Percentiles rank a stretch among this genome's conserved stretches.
phyloP scores from a whole-genome alignment of 805 yeast genomes.

The Yarrowia porcina region DNA sequence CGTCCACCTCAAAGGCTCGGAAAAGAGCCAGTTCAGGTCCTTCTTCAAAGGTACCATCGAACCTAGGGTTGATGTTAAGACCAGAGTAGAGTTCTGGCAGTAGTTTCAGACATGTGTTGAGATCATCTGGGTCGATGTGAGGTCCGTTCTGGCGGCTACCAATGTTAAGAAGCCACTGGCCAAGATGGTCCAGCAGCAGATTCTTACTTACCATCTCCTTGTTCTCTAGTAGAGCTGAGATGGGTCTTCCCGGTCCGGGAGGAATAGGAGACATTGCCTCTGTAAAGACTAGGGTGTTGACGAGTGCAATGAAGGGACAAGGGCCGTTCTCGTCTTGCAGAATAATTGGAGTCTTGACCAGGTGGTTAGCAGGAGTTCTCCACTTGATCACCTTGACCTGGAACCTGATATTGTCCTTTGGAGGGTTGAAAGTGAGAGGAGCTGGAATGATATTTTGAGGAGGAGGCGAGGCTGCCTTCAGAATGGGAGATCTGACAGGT shows the following conservation, averaged over 20 bases:
- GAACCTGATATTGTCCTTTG: conserved; percentile 16
- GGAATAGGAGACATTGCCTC: conserved; percentile 29
- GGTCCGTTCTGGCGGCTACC: not conserved
- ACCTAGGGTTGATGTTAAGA: conserved; percentile 65
- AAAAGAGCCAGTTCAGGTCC: conserved; percentile 54
- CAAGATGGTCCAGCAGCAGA: conserved; percentile 1
- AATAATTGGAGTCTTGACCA: conserved; percentile 43
- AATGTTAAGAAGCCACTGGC: conserved; percentile 11
- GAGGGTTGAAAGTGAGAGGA: conserved; percentile 14
- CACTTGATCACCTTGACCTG: conserved; percentile 8
- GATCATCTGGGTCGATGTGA: conserved; percentile 35
- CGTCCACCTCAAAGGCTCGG: conserved; percentile 52
- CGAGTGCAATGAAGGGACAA: conserved; percentile 76
- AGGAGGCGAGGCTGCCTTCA: not conserved
- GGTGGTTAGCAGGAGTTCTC: not conserved
- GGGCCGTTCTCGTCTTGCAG: conserved; percentile 84
- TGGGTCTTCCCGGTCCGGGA: not conserved
- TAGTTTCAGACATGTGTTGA: conserved; percentile 47
- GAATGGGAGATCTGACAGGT: not conserved
- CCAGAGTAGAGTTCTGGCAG: conserved; percentile 70
- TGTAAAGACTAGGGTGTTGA: conserved; percentile 61
- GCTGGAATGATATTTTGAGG: not conserved
- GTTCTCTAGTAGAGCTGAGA: not conserved
- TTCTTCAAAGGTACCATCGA: conserved; percentile 55
- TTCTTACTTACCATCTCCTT: conserved; percentile 18